Evolutionary conservation across 78 protist genomes (phyloP).

Genomic region (Mantamonas sphyraenae): DNA sequence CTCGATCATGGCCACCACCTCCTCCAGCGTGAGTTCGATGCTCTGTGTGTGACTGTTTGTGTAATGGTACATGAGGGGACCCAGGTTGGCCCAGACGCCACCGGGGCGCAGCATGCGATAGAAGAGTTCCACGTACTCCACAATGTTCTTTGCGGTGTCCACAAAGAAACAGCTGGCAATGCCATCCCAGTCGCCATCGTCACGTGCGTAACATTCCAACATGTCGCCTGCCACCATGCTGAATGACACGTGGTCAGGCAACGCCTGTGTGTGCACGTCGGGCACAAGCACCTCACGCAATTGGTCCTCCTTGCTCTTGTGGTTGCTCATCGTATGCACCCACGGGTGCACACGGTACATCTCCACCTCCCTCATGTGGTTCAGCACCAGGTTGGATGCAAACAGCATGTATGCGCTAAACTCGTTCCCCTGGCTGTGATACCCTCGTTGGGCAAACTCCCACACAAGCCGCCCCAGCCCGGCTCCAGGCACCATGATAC

Average conservation of each 20-base stretch:
- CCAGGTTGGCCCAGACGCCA: constrained; percentile 77
- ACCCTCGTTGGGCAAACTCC: constrained; percentile 52
- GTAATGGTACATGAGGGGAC: constrained; percentile 40
- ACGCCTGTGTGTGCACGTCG: constrained; percentile 14
- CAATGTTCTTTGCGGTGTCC: constrained; percentile 87
- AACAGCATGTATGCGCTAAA: constrained; percentile 59
- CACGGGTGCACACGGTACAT: no score
- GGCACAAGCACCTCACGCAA: constrained; percentile 22
- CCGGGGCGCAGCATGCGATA: constrained; percentile 44
- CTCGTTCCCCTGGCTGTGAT: constrained; percentile 50
- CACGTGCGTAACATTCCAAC: constrained; percentile 41
- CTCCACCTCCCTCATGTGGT: no score
- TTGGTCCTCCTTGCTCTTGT: constrained; percentile 28
- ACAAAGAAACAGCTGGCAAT: constrained; percentile 84
- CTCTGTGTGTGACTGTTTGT: background rate
- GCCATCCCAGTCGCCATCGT: constrained; percentile 45
- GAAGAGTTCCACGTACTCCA: constrained; percentile 73
- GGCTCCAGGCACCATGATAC: constrained; percentile 63
- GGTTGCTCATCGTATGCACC: no score
- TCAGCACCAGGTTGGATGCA: constrained; percentile 43
- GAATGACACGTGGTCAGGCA: constrained; percentile 26
- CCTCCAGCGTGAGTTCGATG: no score
- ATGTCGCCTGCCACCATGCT: constrained; percentile 87
- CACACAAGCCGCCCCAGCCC: constrained; percentile 72
- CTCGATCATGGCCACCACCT: no score